Base-by-base conservation (phyloP, 192 early-diverging fungal genomes). In the Gamsiella multidivaricata region DNA sequence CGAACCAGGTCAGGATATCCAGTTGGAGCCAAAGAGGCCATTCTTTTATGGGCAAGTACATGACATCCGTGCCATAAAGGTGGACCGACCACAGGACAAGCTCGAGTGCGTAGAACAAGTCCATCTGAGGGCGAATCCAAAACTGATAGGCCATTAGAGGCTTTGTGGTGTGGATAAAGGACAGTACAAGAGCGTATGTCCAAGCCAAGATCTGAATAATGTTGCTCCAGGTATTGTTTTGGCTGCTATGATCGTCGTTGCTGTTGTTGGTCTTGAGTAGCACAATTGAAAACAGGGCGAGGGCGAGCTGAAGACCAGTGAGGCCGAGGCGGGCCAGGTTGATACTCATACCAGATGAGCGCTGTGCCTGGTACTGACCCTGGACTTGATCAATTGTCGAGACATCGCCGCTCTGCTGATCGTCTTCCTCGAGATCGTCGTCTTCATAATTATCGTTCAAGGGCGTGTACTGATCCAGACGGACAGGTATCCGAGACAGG, bases 61-160 rank as follows among this genome's bases (percentile, higher is more conserved):
- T 23, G 22, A 53, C 39, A 15, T 69, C 65, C 18, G 61, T 56
- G 33, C 15, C 57, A 23, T 63, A 69, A 9, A 78, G 42, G 28
- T 28, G 65, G 26, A 37, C 28, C 0, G 74, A 34, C n/a, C 50
- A 18, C 0, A 78, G 32, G 1, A 41, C 10, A 17, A 62, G n/a
- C 32, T 63, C 26, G 31, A 78, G 54, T 11, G 51, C 12, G 15
- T 78, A 78, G 34, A 78, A 55, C 37, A 78, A n/a, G 47, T 78
- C 74, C 46, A 78, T 36, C 23, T 78, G 74, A 36, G 60, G 74
- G 3, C 74, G 65, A 9, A 78, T 56, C 74, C 74, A 78, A 66
- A 78, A 64, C 60, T 69, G 74, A 26, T 29, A 64, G 5, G 74
- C 39, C 6, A 52, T 15, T 12, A 39, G 3, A n/a, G 74, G 74